These are phyloP conservation scores for Saitoella complicata DNA, from an alignment of 805 yeast species.

Conservation along the genomic window DNA sequence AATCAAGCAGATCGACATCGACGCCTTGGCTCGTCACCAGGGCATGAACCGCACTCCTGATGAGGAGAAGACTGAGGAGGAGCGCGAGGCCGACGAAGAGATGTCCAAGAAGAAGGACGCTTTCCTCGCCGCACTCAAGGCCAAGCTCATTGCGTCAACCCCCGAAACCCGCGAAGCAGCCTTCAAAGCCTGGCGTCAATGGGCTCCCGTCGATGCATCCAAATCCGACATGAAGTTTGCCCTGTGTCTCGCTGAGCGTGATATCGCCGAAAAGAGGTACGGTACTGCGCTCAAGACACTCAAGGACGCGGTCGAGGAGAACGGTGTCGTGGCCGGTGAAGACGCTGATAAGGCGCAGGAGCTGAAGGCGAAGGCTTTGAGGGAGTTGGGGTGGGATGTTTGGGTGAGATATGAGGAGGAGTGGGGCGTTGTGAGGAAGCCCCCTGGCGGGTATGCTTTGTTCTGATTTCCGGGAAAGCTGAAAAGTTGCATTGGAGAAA, in stretches of 20 bases:
- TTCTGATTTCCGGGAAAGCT: neutral
- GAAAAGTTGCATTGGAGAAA: no score
- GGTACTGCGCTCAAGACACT: neutral
- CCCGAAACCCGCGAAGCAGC: neutral
- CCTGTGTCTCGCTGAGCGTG: neutral
- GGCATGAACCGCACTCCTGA: neutral
- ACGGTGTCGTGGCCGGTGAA: neutral
- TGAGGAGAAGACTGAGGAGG: neutral
- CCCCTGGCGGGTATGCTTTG: constrained; percentile 1
- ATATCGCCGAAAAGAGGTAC: neutral
- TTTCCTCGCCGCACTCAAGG: neutral
- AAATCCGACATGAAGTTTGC: neutral
- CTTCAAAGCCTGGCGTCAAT: neutral
- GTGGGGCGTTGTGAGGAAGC: neutral
- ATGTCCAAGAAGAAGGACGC: neutral
- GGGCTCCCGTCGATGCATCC: neutral
- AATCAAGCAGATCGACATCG: neutral
- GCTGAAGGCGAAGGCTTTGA: neutral
- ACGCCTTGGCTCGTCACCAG: neutral
- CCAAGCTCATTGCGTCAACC: neutral
- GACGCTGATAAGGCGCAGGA: neutral
- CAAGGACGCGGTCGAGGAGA: neutral
- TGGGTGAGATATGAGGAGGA: neutral
- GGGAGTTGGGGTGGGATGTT: neutral
- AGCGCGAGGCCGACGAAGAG: neutral